Conservation (phyloP, 2,329 filamentous ascomycete genomes). For the Talaromyces piceae region DNA sequence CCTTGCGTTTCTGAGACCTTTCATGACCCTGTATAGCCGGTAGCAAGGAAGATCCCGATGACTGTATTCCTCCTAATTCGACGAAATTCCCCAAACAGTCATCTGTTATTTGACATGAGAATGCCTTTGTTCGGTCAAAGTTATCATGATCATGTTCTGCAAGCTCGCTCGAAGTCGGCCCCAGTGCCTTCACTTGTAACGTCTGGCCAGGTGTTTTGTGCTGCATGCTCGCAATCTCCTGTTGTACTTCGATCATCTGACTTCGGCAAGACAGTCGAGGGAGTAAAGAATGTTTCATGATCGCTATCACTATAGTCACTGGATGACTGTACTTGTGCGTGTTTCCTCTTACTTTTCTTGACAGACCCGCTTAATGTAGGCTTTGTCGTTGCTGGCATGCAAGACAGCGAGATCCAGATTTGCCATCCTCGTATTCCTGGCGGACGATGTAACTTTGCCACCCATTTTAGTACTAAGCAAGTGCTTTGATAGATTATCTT, state of each 20-base stretch:
- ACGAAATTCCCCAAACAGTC: neutral
- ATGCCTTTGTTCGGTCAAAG: neutral
- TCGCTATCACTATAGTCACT: slow-evolving; percentile 28
- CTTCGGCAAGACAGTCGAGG: neutral
- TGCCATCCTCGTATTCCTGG: slow-evolving; percentile 2
- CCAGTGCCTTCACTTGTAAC: neutral
- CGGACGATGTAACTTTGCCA: neutral
- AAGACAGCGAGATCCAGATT: slow-evolving; percentile 6
- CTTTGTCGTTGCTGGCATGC: neutral
- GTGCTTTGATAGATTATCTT: neutral
- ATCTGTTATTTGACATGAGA: neutral
- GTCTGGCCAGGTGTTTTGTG: neutral
- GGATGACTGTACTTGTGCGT: slow-evolving; percentile 13
- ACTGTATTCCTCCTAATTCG: neutral
- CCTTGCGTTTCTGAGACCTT: too few species aligned
- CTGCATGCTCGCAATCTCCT: neutral
- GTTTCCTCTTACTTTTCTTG: neutral
- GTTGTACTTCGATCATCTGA: neutral
- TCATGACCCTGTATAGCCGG: neutral
- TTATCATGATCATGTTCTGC: neutral
- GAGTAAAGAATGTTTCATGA: slow-evolving; percentile 32
- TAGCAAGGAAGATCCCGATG: neutral
- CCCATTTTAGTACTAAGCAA: neutral
- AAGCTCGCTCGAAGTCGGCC: neutral
- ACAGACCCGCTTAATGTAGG: neutral